Base-by-base conservation (phyloP, 495 filamentous ascomycete genomes). In the Pseudotulostoma volvatum region DNA sequence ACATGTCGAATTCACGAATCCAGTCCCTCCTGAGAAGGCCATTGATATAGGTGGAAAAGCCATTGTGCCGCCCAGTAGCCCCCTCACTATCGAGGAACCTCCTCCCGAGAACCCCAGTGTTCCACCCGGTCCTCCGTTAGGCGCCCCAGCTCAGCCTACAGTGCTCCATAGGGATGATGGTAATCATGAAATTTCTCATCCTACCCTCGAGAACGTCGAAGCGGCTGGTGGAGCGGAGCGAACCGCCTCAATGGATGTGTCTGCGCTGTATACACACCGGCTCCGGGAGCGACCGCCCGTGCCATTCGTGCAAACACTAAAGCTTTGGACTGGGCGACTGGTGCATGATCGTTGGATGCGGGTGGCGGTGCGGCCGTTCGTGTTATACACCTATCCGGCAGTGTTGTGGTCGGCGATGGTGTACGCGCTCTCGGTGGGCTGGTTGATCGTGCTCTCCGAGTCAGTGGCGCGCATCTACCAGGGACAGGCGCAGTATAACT, bases 391-490 rank as follows among this genome's bases (percentile, higher is more conserved):
- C 1, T 95, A 95, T 51, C 90, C 90, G 1, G 69, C 82, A 1
- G 80, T 97, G 9, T 73, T 97, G 16, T 97, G 88, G 88, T 88
- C 81, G 28, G 64, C 85, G 0, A 67, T 81, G 0, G 76, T 95
- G 20, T 97, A 97, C 55, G 62, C 85, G 0, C 75, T 90, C 45
- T 85, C 81, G 3, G 72, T 95, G n/a, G 87, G 88, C 13, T 95
- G 88, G 90, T 65, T 97, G 33, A 93, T 97, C 42, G 81, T 95
- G 19, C 72, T 95, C 9, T 95, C 90, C 1, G 86, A 95, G 56
- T 79, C 79, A 0, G 74, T 94, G 1, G 73, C 82, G 0, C 63
- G 71, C 33, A 82, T 92, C 44, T 95, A 79, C 58, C 73, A 81
- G 38, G 65, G 71, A 37, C 53, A 49, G 4, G 60, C 67, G 0